Evolutionary conservation across 805 yeast genomes (phyloP), one percentile per base, ranked within the genome.

Genomic region (Candida schatavii): DNA sequence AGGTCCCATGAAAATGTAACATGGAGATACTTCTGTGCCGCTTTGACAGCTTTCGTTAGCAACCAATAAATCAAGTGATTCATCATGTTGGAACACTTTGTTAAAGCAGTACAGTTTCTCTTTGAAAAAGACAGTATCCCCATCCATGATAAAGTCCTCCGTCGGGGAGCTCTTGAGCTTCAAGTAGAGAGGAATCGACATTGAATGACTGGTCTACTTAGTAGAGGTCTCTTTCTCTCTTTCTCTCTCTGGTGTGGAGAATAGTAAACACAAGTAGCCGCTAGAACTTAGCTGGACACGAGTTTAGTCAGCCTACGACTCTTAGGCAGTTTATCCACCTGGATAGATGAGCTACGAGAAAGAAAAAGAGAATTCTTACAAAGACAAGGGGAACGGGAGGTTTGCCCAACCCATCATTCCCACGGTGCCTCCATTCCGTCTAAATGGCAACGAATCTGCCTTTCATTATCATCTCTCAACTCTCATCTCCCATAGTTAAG

Each of bases 1-100:
- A 4, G 65, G 65, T 1, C 64, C 65, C 49, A 60, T 52, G 34
- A 59, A 50, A 7, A 57, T 44, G 7, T 40, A 39, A 40, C 57
- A 52, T 10, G 48, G 42, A 32, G 41, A 45, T 17, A 31, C 18
- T 11, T 30, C 37, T 18, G 34, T 31, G 19, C 27, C 17, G 9
- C n/a, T 31, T 3, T 32, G 23, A n/a, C 32, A 29, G 3, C 30
- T 19, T 17, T 31, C n/a, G 43, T 42, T 35, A 42, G 51, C 40
- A 36, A 41, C 22, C 37, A 45, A 38, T 46, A 35, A 37, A 35
- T 15, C 47, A 42, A 33, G 30, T 37, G 34, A 37, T 28, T 31
- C 18, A 32, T 42, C 40, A 31, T 45, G 30, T 22, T 37, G 22
- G 25, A 45, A 53, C n/a, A 62, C 49, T 25, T 52, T 41, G 17